phyloP scores from a whole-genome alignment of 2,329 filamentous ascomycete genomes.

The Colletotrichum costaricense region DNA sequence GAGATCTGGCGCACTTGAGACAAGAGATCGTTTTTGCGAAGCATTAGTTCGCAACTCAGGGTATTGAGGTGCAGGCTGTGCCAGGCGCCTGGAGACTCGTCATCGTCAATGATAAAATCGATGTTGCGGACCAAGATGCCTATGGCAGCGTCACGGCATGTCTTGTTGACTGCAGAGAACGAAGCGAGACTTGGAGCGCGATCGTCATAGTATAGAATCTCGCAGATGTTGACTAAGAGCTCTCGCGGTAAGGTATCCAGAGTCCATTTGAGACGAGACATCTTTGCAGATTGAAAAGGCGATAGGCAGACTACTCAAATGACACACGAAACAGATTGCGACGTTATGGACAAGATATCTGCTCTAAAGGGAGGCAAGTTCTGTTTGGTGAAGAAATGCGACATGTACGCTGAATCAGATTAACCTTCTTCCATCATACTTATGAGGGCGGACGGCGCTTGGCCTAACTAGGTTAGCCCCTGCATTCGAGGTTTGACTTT shows the following conservation, averaged over 20 bases:
- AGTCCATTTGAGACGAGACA: neutral
- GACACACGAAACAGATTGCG: neutral
- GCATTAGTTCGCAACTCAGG: neutral
- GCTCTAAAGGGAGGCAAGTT: neutral
- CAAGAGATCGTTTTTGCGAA: neutral
- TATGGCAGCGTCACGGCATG: neutral
- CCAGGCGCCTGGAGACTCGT: too few relatives aligned
- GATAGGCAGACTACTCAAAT: neutral
- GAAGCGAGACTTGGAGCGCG: neutral
- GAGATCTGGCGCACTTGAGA: neutral
- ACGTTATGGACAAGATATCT: neutral
- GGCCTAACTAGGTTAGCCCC: neutral
- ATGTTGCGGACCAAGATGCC: neutral
- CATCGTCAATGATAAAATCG: neutral
- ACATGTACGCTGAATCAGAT: neutral
- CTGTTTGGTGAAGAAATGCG: neutral
- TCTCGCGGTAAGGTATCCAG: neutral
- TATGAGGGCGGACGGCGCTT: neutral
- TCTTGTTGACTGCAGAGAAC: neutral
- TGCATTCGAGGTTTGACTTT: neutral
- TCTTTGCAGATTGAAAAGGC: neutral
- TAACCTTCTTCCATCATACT: too few relatives aligned
- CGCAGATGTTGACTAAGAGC: neutral
- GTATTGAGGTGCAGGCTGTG: neutral
- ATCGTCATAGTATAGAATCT: neutral